Base-by-base conservation (phyloP, 768 basidiomycete genomes). In the Pisolithus orientalis region DNA sequence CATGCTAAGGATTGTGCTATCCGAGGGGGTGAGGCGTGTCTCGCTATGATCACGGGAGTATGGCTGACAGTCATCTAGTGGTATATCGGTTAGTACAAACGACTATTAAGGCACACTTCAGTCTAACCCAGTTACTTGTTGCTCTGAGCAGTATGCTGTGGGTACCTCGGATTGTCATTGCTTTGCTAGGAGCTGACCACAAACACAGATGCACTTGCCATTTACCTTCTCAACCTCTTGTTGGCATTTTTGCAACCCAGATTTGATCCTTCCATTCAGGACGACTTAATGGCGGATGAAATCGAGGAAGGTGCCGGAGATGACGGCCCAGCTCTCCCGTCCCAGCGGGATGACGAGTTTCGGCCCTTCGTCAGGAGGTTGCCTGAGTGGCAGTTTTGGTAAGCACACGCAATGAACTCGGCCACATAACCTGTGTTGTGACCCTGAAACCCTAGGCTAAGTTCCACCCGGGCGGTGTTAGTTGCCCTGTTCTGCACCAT, bases 351-450 rank as follows among this genome's bases (percentile, higher is more conserved):
- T 64, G 96, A 97, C 57, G 96, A 99, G 64, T 98, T 99, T 72
- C 76, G 94, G 54, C 96, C 96, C 5, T 99, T 99, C 68, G 94
- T 99, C 53, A 77, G 96, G 58, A 76, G 96, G 51, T 72, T 99
- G 56, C 96, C 96, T 32, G 93, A 95, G 72, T 95, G 93, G 90
- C 89, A 94, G 66, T 94, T 94, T 69, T 95, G 93, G 92, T 90
- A 58, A 59, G 78, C 69, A 5, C 25, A 31, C 17, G 8, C 14
- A 34, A 7, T 43, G 25, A 29, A n/a, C 27, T n/a, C 2, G 34
- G 34, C 34, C 5, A 13, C 34, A 13, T 34, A 34, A 34, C 34
- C 11, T 34, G 34, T 13, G 34, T 34, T 13, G 14, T 34, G 34
- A 14, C 34, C 34, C 14, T 34, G 34, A 34, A 34, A 34, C 34